Conservation (phyloP, 1,139 yeast species). For the Candida tropicalis region DNA sequence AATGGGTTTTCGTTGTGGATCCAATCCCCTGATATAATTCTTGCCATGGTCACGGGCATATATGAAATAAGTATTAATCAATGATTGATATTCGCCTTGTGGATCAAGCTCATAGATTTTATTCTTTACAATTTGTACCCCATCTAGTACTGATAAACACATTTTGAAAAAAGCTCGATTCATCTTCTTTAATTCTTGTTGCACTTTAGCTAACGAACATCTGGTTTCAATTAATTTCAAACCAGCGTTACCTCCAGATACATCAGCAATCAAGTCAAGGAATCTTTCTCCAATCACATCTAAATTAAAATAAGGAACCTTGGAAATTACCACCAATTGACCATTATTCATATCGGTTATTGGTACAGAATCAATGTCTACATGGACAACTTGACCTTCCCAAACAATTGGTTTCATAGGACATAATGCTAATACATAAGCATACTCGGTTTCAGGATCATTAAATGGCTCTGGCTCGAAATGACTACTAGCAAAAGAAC, state of each 20-base stretch:
- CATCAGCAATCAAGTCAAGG: slow-evolving; percentile 56
- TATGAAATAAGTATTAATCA: slow-evolving; percentile 73
- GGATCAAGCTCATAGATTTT: slow-evolving; percentile 40
- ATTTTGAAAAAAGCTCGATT: slow-evolving; percentile 71
- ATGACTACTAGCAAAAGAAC: slow-evolving; percentile 18
- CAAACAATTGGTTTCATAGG: slow-evolving; percentile 87
- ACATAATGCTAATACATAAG: slow-evolving; percentile 73
- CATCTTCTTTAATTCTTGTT: slow-evolving; percentile 69
- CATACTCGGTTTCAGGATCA: slow-evolving; percentile 29
- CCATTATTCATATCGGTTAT: slow-evolving; percentile 63
- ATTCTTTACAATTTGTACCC: slow-evolving; percentile 57
- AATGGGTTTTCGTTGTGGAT: slow-evolving; percentile 65
- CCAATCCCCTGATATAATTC: slow-evolving; percentile 66
- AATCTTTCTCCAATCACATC: slow-evolving; percentile 45
- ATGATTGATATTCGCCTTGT: slow-evolving; percentile 69
- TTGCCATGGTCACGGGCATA: slow-evolving; percentile 86
- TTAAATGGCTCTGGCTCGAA: slow-evolving; percentile 25
- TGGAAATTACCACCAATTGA: slow-evolving; percentile 66
- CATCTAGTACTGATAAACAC: slow-evolving; percentile 66
- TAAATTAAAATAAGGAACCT: slow-evolving; percentile 40
- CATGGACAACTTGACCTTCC: slow-evolving; percentile 78
- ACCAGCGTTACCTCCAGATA: slow-evolving; percentile 45
- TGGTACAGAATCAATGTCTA: slow-evolving; percentile 51
- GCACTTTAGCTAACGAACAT: slow-evolving; percentile 74
- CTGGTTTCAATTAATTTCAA: slow-evolving; percentile 56